A percentile compares a stretch with the other conserved stretches of the same genome.
Evolutionary conservation across 1,284 basidiomycete species (phyloP).

Genomic region (Trametes polyzona): DNA sequence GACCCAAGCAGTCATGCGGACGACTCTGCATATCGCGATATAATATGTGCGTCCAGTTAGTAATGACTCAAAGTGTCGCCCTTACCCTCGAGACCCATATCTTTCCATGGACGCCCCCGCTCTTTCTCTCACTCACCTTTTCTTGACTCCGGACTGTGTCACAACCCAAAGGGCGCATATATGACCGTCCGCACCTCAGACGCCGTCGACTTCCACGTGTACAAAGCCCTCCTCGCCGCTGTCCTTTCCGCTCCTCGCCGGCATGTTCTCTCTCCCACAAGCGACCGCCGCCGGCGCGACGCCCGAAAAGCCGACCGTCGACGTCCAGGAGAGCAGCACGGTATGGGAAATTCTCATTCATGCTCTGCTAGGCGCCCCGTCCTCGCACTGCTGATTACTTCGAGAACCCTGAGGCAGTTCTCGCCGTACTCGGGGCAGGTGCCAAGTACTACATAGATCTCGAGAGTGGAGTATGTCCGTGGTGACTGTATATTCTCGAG

Average conservation of each 20-base stretch:
- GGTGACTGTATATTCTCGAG: no score
- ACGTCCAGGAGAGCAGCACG: constrained; percentile 1
- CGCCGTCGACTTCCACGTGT: constrained; percentile 19
- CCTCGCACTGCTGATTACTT: constrained; percentile 19
- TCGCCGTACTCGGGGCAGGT: background rate
- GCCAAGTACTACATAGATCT: constrained; percentile 5
- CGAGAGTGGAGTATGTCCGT: no score
- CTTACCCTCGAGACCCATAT: no score
- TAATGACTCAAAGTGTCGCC: no score
- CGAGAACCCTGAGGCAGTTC: constrained; percentile 4
- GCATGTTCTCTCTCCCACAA: constrained; percentile 15
- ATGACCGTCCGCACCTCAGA: constrained; percentile 35
- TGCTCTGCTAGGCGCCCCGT: constrained; percentile 1
- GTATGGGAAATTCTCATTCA: constrained; percentile 11
- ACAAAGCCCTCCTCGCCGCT: constrained; percentile 9
- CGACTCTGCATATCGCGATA: no score
- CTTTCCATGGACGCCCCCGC: no score
- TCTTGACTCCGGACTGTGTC: background rate
- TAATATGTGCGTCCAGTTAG: no score
- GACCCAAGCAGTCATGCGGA: no score
- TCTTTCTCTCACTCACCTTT: background rate
- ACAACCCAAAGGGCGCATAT: constrained; percentile 16
- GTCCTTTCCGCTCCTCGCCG: constrained; percentile 33
- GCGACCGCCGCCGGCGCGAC: background rate
- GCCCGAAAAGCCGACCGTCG: background rate